Evolutionary conservation across 2,329 filamentous ascomycete species (phyloP), one percentile per base, ranked within the genome.

Genomic region (Simplicillium aogashimaense): DNA sequence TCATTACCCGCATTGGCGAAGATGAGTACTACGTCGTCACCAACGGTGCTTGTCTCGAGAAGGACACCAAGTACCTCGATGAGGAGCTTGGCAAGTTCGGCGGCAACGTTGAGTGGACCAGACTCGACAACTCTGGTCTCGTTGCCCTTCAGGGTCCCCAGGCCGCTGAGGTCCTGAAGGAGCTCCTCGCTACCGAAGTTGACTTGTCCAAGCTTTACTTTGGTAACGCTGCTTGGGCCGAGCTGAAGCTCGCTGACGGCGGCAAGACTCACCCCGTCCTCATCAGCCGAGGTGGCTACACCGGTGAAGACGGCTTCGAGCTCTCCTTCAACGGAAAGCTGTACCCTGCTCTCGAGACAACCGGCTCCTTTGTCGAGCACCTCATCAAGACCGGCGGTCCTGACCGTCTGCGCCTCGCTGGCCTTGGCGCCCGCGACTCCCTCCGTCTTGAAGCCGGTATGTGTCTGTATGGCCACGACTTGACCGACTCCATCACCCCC

Each of bases 381-480:
- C 71, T 95, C 17, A 74, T 95, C 36, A 60, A 71, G 32, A 67
- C 74, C 28, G 81, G 81, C 18, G 76, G 80, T 10, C 63, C 70
- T 3, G 70, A 73, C 46, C 65, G 63, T 38, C 69, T 95, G 13
- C 82, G 83, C 54, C 75, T 95, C 35, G 88, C 90, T 2, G 92
- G 92, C 3, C 75, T 98, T 0, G 92, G 89, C 9, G 87, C 92
- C 3, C 78, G 92, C 47, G 92, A 98, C 62, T 94, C 84, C 45
- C 77, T 98, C 44, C 81, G 92, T 36, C 78, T 98, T 25, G 92
- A 98, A 67, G 92, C 92, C 1, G 92, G 92, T 45, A 94, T 98
- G 90, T 98, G 92, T 63, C 74, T 98, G n/a, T 98, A 98, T 65
- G 92, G 92, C n/a, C 87, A 97, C 65, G 92, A 98, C 60, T 76